Percentiles rank a stretch among this genome's conserved stretches.
These are phyloP conservation scores for Trypanosoma avium DNA, from an alignment of 208 protist genomes.

Conservation along the genomic window DNA sequence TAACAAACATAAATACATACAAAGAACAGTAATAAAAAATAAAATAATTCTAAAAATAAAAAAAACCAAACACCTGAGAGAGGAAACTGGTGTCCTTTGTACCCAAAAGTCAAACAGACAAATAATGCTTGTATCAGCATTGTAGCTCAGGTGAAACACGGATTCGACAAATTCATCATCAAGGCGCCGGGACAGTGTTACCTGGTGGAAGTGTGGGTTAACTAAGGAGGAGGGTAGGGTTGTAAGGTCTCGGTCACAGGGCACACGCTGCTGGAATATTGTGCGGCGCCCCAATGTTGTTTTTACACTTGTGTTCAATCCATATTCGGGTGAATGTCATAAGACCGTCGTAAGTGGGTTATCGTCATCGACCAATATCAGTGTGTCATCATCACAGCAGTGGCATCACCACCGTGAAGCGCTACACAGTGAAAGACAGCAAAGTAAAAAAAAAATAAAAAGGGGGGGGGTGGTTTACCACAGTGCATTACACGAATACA, in stretches of 20 bases:
- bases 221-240: background rate
- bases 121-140: conserved; percentile 34
- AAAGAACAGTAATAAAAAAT: too few relatives aligned
- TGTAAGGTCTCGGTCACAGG: conserved; percentile 36
- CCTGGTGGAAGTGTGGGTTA: background rate
- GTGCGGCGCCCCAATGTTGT: conserved; percentile 42
- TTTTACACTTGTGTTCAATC: conserved; percentile 62
- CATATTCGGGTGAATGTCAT: conserved; percentile 45
- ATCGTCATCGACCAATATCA: conserved; percentile 14
- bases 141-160: conserved; percentile 47
- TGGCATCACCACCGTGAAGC: background rate
- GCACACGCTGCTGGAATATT: conserved; percentile 51
- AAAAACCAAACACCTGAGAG: too few relatives aligned
- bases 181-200: conserved; percentile 6
- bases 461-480: background rate
- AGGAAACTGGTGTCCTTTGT: background rate
- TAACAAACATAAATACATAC: background rate
- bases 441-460: background rate
- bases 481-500: background rate
- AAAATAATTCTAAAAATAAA: too few relatives aligned
- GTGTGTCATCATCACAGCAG: background rate
- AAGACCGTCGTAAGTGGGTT: conserved; percentile 64
- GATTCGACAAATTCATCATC: conserved; percentile 52
- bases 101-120: conserved; percentile 46
- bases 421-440: background rate